Conservation (phyloP, 176 grass and related monocot genomes). For the Zoysia pacifica region DNA sequence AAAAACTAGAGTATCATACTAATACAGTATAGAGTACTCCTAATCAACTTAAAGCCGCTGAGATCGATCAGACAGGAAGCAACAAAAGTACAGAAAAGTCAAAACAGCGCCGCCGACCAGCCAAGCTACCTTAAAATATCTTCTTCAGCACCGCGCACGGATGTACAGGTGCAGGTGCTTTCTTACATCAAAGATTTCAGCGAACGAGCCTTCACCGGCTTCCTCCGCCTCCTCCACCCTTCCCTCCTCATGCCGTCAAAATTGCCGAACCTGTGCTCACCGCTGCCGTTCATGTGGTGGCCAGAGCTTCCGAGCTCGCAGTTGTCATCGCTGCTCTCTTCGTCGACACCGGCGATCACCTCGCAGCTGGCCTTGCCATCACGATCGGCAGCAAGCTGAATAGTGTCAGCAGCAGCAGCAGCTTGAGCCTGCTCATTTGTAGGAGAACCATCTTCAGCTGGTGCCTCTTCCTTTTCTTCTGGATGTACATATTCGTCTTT, state of each 20-base stretch:
- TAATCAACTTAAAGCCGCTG: neutral
- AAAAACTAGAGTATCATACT: too few relatives aligned
- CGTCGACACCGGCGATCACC: constrained; percentile 21
- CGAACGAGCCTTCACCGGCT: constrained; percentile 54
- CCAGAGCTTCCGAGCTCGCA: neutral
- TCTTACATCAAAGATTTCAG: constrained; percentile 55
- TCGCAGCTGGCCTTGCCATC: neutral
- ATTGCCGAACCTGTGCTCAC: neutral
- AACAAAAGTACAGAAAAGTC: neutral
- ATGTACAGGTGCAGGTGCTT: too few relatives aligned
- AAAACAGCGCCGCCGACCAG: neutral
- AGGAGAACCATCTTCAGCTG: neutral
- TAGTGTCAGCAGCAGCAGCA: neutral
- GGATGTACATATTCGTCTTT: neutral
- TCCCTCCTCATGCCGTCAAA: constrained; percentile 10
- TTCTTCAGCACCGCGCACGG: too few relatives aligned
- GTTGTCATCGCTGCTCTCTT: constrained; percentile 43
- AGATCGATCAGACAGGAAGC: too few relatives aligned
- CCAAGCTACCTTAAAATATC: too few relatives aligned
- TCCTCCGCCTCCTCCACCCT: constrained; percentile 47
- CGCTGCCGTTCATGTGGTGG: neutral
- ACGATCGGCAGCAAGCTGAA: neutral
- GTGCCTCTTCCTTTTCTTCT: neutral
- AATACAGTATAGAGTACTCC: too few relatives aligned
- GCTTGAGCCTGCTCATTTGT: neutral